Base-by-base conservation (phyloP, 345 rosid genomes). In the Eucalyptus erythrocorys region DNA sequence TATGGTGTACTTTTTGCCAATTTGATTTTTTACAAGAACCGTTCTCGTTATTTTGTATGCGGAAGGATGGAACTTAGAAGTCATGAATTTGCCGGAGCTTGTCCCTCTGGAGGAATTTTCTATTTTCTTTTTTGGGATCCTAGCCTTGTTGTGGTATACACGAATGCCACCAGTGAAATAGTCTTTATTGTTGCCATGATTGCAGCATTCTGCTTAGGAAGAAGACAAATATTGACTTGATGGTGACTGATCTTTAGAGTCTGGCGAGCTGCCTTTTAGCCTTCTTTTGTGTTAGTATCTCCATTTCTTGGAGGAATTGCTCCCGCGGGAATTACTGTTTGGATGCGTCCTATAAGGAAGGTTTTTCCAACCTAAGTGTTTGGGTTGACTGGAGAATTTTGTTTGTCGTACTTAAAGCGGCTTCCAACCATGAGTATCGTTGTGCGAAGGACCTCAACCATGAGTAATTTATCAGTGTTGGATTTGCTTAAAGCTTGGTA, bases 201-300 rank as follows among this genome's bases (percentile, higher is more conserved):
- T 91, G 94, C 94, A 97, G 99, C 88, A 95, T 98, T 92, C 87
- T 98, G 89, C n/a, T 93, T 13, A 94, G 99, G 92, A 96, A 86
- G 89, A 94, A 94, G 90, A 61, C 91, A 47, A 98, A 93, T 87
- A 94, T 95, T 32, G 95, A 93, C 87, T 86, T 94, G 91, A 92
- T 96, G 96, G 97, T 96, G 55, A 66, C 79, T 88, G 98, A 94
- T 92, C 95, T 98, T 84, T 95, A 94, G 89, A 90, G 90, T 87
- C 91, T 95, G 94, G 99, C 93, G 90, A 84, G 95, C 86, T 66
- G n/a, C 40, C 37, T 51, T 88, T 84, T 14, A 86, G 61, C 45
- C 81, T 76, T 22, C 47, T 59, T 15, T 84, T 53, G 80, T 50
- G 17, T 51, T n/a, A n/a, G 64, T 27, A 26, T 49, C 10, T 30